Percentiles rank a stretch among this genome's conserved stretches.
phyloP scores from a whole-genome alignment of 495 filamentous ascomycete species.

The Rostrohypoxylon terebratum region DNA sequence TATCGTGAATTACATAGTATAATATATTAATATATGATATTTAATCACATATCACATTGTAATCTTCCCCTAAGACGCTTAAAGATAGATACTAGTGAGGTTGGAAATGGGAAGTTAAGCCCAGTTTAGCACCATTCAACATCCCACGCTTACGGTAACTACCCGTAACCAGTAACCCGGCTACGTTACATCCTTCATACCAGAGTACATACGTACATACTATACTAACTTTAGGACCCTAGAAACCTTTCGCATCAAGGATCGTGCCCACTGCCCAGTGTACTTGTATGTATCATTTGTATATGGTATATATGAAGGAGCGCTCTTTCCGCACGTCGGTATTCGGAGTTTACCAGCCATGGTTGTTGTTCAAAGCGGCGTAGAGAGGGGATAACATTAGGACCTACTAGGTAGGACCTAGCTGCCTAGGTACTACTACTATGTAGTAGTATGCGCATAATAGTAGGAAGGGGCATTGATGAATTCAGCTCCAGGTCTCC shows the following conservation, averaged over 20 bases:
- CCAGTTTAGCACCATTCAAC: neutral
- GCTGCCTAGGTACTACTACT: no score
- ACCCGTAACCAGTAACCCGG: slow-evolving; percentile 22
- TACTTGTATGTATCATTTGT: slow-evolving; percentile 3
- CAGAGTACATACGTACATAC: no score
- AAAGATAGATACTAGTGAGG: neutral
- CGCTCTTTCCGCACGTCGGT: slow-evolving; percentile 40
- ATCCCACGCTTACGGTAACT: slow-evolving; percentile 37
- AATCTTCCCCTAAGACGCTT: slow-evolving; percentile 1
- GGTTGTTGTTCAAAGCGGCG: slow-evolving; percentile 21
- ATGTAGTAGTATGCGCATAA: no score
- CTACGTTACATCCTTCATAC: slow-evolving; percentile 4
- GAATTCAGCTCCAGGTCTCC: slow-evolving; percentile 16
- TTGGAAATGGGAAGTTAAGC: neutral
- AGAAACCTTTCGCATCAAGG: neutral
- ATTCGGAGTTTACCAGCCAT: slow-evolving; percentile 40
- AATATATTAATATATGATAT: slow-evolving; percentile 8
- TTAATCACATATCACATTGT: neutral
- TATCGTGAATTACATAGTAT: neutral
- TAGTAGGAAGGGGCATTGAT: slow-evolving; percentile 13
- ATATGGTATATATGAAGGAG: slow-evolving; percentile 22
- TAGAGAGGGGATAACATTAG: slow-evolving; percentile 19
- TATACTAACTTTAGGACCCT: neutral
- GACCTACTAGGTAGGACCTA: no score
- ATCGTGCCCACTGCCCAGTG: no score